Conservation (phyloP, 1,284 basidiomycete species). For the Ustilago xerochloae region DNA sequence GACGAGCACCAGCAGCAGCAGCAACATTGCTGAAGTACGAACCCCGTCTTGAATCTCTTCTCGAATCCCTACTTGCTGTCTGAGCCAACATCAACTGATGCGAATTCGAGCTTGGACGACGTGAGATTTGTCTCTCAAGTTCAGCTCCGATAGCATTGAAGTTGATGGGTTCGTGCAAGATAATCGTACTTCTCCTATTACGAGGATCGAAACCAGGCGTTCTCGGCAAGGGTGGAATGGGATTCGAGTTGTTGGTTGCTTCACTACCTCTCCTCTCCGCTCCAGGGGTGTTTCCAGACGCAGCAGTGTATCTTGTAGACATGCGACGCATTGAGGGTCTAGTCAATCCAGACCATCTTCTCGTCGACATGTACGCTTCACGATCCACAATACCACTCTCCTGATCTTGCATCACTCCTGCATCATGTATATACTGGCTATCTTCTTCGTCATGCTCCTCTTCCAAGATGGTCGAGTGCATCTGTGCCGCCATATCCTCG, state of each 20-base stretch:
- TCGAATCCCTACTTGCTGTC: conserved; percentile 25
- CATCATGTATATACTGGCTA: neutral
- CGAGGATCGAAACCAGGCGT: conserved; percentile 25
- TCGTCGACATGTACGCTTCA: neutral
- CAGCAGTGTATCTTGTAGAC: conserved; percentile 1
- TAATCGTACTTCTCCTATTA: conserved; percentile 34
- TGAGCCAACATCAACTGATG: conserved; percentile 25
- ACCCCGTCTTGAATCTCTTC: conserved; percentile 15
- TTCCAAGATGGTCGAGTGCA: conserved; percentile 30
- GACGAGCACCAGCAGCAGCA: conserved; percentile 23
- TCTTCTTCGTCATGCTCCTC: conserved; percentile 14
- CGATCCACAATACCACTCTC: conserved; percentile 4
- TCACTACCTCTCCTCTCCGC: conserved; percentile 19
- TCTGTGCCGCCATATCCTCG: neutral
- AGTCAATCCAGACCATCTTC: neutral
- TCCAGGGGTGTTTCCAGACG: neutral
- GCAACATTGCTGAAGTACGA: conserved; percentile 28
- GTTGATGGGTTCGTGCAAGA: conserved; percentile 29
- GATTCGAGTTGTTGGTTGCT: conserved; percentile 1
- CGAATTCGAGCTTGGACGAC: conserved; percentile 13
- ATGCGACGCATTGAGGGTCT: conserved; percentile 4
- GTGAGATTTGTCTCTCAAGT: conserved; percentile 6
- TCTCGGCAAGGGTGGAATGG: neutral
- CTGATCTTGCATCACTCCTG: neutral
- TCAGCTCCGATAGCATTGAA: neutral